phyloP scores from a whole-genome alignment of 2,329 filamentous ascomycete species.

The Paraconiothyrium sp. region DNA sequence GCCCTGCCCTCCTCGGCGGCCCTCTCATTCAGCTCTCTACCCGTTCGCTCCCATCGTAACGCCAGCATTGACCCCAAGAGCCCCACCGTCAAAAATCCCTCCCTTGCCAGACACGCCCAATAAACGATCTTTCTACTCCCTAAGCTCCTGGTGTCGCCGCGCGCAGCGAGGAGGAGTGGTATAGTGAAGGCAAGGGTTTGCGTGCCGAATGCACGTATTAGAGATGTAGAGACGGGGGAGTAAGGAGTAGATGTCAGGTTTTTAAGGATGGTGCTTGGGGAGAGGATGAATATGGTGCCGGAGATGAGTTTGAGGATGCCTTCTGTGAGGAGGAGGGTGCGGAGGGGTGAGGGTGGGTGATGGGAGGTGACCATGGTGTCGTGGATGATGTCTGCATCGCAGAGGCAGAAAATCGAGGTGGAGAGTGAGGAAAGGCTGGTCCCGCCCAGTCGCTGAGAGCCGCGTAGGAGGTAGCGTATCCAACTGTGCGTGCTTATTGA shows the following conservation, averaged over 20 bases:
- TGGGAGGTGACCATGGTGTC: background rate
- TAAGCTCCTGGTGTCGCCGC: conserved; percentile 13
- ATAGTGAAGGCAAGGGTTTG: conserved; percentile 32
- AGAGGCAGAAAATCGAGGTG: no score
- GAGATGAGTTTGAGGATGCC: conserved; percentile 26
- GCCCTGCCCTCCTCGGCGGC: conserved; percentile 19
- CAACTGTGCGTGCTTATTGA: no score
- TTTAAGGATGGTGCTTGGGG: conserved; percentile 23
- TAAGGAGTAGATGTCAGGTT: conserved; percentile 19
- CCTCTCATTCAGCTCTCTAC: conserved; percentile 11
- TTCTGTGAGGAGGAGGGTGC: conserved; percentile 27
- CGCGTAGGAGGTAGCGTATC: no score
- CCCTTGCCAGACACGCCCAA: conserved; percentile 19
- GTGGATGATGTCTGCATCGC: background rate
- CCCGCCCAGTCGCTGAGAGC: no score
- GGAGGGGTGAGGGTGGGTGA: conserved; percentile 18
- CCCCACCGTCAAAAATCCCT: conserved; percentile 9
- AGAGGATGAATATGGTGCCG: conserved; percentile 27
- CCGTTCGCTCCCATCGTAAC: background rate
- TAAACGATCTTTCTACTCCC: conserved; percentile 24
- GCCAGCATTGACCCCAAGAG: conserved; percentile 23
- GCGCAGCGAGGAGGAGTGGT: conserved; percentile 28
- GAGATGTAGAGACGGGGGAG: conserved; percentile 11
- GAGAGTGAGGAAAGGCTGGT: no score
- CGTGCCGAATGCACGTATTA: conserved; percentile 26